A percentile compares a stretch with the other conserved stretches of the same genome.
Evolutionary conservation across 2,329 filamentous ascomycete genomes (phyloP).

Genomic region (Fusarium siculi): DNA sequence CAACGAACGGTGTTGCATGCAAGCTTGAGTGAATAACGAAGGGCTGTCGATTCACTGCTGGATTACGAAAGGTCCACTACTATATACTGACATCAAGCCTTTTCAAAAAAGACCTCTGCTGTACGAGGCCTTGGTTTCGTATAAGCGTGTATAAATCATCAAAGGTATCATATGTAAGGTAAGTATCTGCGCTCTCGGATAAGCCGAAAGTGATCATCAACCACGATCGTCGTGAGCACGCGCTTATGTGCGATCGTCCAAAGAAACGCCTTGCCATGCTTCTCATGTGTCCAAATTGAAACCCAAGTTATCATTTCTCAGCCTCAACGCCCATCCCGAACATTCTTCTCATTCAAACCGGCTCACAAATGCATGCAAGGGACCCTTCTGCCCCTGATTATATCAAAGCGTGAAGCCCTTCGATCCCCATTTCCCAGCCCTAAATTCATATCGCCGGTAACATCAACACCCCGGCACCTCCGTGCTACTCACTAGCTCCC

Average conservation of each 20-base stretch:
- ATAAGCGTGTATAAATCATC: conserved; percentile 11
- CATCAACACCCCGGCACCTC: neutral
- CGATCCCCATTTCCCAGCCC: neutral
- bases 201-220: conserved; percentile 9
- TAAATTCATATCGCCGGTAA: neutral
- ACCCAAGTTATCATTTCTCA: conserved; percentile 9
- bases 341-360: conserved; percentile 7
- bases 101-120: neutral
- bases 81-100: neutral
- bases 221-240: conserved; percentile 8
- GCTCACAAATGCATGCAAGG: neutral
- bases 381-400: neutral
- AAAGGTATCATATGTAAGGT: conserved; percentile 15
- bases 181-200: neutral
- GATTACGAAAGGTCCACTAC: too few species aligned
- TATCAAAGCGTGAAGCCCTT: neutral
- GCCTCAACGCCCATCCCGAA: conserved; percentile 32
- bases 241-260: conserved; percentile 6
- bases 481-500: neutral
- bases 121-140: neutral
- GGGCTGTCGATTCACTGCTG: neutral
- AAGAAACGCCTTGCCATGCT: conserved; percentile 43
- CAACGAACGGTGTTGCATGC: neutral
- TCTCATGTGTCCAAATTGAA: conserved; percentile 23
- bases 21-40: neutral